Base-by-base conservation (phyloP, 2,329 filamentous ascomycete genomes). In the Fusarium newnesense region DNA sequence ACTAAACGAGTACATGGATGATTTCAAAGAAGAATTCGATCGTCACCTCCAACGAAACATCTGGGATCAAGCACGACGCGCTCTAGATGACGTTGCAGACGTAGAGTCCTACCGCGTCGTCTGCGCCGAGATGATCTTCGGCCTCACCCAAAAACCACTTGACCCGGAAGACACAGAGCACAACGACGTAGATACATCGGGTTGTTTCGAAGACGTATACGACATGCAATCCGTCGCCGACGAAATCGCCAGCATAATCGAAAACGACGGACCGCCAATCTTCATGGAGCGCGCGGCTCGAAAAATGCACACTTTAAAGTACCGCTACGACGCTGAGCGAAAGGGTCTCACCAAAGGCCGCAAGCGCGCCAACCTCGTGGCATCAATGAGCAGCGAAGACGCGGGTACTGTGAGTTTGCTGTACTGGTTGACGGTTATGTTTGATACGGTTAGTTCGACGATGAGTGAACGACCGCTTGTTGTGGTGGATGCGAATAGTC, bases 371-470 rank as follows among this genome's bases (percentile, higher is more conserved):
- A 59, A 60, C 0, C 21, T 64, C 12, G 4, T 57, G 0, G 52
- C 64, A 0, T 10, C 47, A 0, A 57, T 69, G 58, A 69, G 66
- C 7, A 52, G 39, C 2, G 69, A 58, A 42, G 80, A 83, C 8
- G 76, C 77, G 9, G 77, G 83, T 13, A 89, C 88, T 0, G 81
- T 90, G 12, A 83, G 87, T 24, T 77, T 90, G 16, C 72, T 90
- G 2, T 90, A 87, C 73, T 90, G 88, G 88, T 77, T 90, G 6
- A 87, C 86, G 0, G 81, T 89, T 49, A 90, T 90, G 88, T 87
- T 89, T 46, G 88, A 90, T 73, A 90, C 88, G 0, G 78, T 89
- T 18, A 88, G 86, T 0, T 84, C 88, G 1, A 86, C 87, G 1
- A 87, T 90, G 82, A 82, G 86, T 42, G 71, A 79, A 46, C 47